Conservation (phyloP, 768 basidiomycete species). For the Ramaria sp. region DNA sequence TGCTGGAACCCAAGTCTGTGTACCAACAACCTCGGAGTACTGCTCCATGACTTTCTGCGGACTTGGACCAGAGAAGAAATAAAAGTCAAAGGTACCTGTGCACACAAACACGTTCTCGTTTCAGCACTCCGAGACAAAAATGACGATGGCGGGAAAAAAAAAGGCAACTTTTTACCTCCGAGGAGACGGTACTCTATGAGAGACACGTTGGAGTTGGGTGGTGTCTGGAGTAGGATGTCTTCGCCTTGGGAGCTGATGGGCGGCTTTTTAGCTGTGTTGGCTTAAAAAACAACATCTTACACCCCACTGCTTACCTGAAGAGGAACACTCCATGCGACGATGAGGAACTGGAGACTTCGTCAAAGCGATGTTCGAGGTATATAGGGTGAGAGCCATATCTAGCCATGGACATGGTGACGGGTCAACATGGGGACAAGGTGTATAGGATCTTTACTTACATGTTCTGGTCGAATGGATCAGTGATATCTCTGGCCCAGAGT, state of each 20-base stretch:
- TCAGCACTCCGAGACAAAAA: too few relatives aligned
- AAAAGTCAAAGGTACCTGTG: slow-evolving; percentile 49
- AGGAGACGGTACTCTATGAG: slow-evolving; percentile 63
- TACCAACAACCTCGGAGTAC: slow-evolving; percentile 54
- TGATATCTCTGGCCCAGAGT: slow-evolving; percentile 52
- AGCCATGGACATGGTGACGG: neutral
- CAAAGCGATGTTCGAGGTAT: slow-evolving; percentile 65
- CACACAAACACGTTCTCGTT: too few relatives aligned
- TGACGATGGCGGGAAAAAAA: slow-evolving; percentile 43
- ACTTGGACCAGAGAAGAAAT: slow-evolving; percentile 54
- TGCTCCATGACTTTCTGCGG: slow-evolving; percentile 50
- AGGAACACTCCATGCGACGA: slow-evolving; percentile 70
- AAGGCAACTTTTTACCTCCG: slow-evolving; percentile 64
- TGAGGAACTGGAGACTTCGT: slow-evolving; percentile 35
- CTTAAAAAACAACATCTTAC: neutral
- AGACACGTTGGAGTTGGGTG: slow-evolving; percentile 39
- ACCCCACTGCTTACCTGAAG: slow-evolving; percentile 35
- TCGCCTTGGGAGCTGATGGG: slow-evolving; percentile 47
- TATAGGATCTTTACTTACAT: slow-evolving; percentile 29
- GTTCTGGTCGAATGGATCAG: slow-evolving; percentile 58
- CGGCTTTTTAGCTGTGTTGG: neutral
- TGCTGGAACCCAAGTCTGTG: slow-evolving; percentile 58
- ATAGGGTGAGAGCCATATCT: slow-evolving; percentile 68
- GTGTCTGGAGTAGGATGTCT: slow-evolving; percentile 59
- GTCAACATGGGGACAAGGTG: slow-evolving; percentile 1